Percentiles rank a stretch among this genome's conserved stretches.
These are phyloP conservation scores for Plectranthus barbatus DNA, from an alignment of 257 asterid species.

Conservation along the genomic window DNA sequence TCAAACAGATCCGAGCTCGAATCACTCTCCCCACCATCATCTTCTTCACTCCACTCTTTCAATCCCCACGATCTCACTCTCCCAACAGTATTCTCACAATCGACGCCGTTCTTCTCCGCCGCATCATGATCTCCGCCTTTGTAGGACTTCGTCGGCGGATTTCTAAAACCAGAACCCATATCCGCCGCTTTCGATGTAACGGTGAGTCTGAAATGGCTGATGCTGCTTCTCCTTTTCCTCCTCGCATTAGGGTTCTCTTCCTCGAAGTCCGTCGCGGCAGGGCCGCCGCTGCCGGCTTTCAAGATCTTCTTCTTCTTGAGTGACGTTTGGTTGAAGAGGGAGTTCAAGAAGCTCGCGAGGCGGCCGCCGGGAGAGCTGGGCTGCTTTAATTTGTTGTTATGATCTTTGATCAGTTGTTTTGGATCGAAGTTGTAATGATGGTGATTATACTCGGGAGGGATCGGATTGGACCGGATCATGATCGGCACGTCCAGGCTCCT, in stretches of 20 bases:
- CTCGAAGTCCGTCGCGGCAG: constrained; percentile 18
- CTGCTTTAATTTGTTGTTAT: constrained; percentile 35
- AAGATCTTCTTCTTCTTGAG: constrained; percentile 66
- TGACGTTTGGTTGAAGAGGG: constrained; percentile 61
- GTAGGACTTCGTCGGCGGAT: constrained; percentile 50
- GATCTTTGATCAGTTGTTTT: constrained; percentile 21
- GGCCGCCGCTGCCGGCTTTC: constrained; percentile 28
- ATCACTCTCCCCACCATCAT: constrained; percentile 71
- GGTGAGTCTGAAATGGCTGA: constrained; percentile 47
- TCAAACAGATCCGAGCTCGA: constrained; percentile 90
- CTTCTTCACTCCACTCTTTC: constrained; percentile 24
- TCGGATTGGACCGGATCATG: constrained; percentile 16
- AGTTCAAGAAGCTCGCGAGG: constrained; percentile 65
- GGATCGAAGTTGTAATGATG: constrained; percentile 1
- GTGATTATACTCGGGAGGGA: constrained; percentile 21
- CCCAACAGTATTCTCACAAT: neutral
- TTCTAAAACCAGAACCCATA: constrained; percentile 37
- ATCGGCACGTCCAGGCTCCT: constrained; percentile 60
- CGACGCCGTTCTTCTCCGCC: neutral
- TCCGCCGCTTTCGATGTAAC: neutral
- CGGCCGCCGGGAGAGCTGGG: constrained; percentile 85
- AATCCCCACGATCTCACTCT: constrained; percentile 7
- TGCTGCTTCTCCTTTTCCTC: constrained; percentile 67
- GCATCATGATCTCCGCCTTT: constrained; percentile 22
- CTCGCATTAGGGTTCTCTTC: constrained; percentile 51